phyloP scores from a whole-genome alignment of 2,329 filamentous ascomycete species.

The Colletotrichum sojae region DNA sequence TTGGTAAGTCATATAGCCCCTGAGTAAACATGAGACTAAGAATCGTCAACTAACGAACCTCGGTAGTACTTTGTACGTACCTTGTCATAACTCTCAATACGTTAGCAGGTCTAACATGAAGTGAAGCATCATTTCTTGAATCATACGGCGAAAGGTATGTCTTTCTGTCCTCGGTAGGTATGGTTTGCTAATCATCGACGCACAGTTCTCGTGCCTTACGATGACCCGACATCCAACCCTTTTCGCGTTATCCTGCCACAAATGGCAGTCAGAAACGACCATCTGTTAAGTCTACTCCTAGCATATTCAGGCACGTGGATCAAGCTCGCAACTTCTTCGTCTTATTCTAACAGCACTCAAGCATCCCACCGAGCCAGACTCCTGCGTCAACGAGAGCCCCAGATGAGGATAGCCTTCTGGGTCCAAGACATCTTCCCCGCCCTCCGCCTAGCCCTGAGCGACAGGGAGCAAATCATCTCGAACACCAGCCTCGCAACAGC shows the following conservation, averaged over 20 bases:
- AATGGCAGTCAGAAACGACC: constrained; percentile 78
- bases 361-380: constrained; percentile 86
- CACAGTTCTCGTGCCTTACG: constrained; percentile 64
- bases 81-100: not conserved
- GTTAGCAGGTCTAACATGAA: not conserved
- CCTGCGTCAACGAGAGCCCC: constrained; percentile 80
- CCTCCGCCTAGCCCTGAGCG: constrained; percentile 76
- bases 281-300: constrained; percentile 82
- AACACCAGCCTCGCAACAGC: constrained; percentile 83
- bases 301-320: constrained; percentile 74
- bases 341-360: constrained; percentile 16
- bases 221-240: constrained; percentile 67
- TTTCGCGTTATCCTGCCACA: constrained; percentile 65
- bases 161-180: too few species aligned
- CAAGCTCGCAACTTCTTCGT: not conserved
- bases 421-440: constrained; percentile 84
- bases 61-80: constrained; percentile 63
- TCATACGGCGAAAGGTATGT: constrained; percentile 78
- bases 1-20: constrained; percentile 58
- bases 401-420: constrained; percentile 84
- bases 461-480: constrained; percentile 74
- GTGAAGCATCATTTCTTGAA: constrained; percentile 76
- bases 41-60: constrained; percentile 42
- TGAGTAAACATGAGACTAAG: constrained; percentile 3
- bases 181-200: constrained; percentile 48